Base-by-base conservation (phyloP, 2,329 filamentous ascomycete species). In the Ophiostoma novo-ulmi region DNA sequence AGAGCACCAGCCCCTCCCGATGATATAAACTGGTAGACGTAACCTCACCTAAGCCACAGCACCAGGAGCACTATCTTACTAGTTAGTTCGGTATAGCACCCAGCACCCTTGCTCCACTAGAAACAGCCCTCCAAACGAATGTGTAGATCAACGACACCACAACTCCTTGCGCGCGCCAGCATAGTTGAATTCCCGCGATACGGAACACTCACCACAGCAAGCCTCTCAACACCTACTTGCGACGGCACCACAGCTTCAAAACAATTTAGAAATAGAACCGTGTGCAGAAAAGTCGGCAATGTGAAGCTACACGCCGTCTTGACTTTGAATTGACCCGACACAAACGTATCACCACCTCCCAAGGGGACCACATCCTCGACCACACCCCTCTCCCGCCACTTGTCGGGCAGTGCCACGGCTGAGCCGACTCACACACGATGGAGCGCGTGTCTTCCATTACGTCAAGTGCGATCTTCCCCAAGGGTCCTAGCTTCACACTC, bases 401-500 rank as follows among this genome's bases (percentile, higher is more conserved):
- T 8, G 52, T 13, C 26, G 22, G 63, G 63, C 63, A 26, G 35
- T 22, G 63, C n/a, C 36, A 8, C 63, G 63, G 63, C 20, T 22
- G 63, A 65, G 48, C 61, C 14, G 35, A 35, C 48, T 31, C 6
- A 36, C n/a, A 39, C 20, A 67, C 8, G 6, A 82, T 82, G 80
- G 81, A 83, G 77, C 79, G 80, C 75, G 76, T 75, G 72, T 78
- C 77, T 71, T 81, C 81, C 66, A 73, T 68, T 71, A 84, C 83
- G 72, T 85, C 87, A 75, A 86, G 89, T 81, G 85, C 88, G 75
- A 85, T 94, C 77, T 94, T 92, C 78, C 90, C 91, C 71, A 88
- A 88, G 79, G 91, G 90, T 55, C 92, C 92, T 72, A 90, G 86
- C 79, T 97, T 97, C 82, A 92, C 89, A 11, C 85, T 98, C 73